Base-by-base conservation (phyloP, 495 filamentous ascomycete species). In the Penicillium longicatenatum region DNA sequence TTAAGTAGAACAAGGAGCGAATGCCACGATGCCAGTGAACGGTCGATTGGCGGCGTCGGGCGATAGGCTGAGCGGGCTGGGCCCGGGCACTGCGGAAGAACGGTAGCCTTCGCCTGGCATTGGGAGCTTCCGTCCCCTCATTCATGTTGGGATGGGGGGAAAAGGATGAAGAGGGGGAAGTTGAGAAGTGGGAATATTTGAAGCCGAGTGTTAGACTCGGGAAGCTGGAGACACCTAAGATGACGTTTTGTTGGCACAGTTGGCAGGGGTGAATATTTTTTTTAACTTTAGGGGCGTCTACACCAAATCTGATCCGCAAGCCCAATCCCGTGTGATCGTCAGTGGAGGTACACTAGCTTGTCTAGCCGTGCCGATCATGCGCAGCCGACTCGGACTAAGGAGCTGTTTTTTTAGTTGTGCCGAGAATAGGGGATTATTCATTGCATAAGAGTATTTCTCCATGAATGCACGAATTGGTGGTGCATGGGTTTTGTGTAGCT, bases 1-100 rank as follows among this genome's bases (percentile, higher is more conserved):
- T 67, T 48, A 92, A 73, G 68, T 93, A 91, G 59, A 88, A 80
- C 54, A 89, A 71, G 14, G 86, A 84, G 31, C 87, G 84, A n/a
- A 88, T 58, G 14, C 85, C 22, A 5, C 75, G 77, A 52, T 78
- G 72, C 52, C 64, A 68, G 43, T 70, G 61, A 10, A 75, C 72
- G 21, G 67, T 77, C 10, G 71, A 64, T 17, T 52, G 54, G 41
- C 56, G 69, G 50, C 68, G 64, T 21, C 66, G 63, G 44, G 65
- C 66, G 37, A 59, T 43, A 20, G 72, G 67, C 30, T 65, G 67
- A 19, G 56, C 52, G 10, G 55, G 56, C 1, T 62, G 50, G 51
- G 63, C 48, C 1, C 63, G 52, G 51, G 63, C 45, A 56, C 67
- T 68, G 33, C 57, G 61, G 52, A 78, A 76, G 55, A 67, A 57